Evolutionary conservation across 768 basidiomycete species (phyloP).

Genomic region (Kondoa subrosea): DNA sequence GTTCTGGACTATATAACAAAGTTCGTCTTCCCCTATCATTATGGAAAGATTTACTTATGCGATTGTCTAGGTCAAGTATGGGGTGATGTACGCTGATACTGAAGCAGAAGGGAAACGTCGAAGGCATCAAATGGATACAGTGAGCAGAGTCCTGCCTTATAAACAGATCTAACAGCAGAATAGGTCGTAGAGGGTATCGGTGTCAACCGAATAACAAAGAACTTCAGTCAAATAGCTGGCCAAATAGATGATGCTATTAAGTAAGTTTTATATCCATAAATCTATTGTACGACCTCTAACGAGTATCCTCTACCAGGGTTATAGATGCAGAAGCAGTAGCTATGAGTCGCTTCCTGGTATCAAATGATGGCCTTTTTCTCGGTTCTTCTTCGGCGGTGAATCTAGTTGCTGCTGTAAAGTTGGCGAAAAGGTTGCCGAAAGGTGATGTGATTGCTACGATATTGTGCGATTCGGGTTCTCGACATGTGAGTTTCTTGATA

Average conservation of each 20-base stretch:
- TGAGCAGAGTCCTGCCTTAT: slow-evolving; percentile 45
- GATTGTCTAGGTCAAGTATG: slow-evolving; percentile 48
- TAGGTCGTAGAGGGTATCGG: slow-evolving; percentile 44
- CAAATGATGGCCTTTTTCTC: slow-evolving; percentile 78
- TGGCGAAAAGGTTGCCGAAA: slow-evolving; percentile 47
- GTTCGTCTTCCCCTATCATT: slow-evolving; percentile 32
- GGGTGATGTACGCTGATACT: slow-evolving; percentile 84
- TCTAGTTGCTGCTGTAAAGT: slow-evolving; percentile 71
- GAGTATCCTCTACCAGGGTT: slow-evolving; percentile 41
- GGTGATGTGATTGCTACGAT: slow-evolving; percentile 69
- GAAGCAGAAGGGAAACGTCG: slow-evolving; percentile 88
- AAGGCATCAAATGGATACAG: slow-evolving; percentile 83
- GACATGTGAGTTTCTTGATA: slow-evolving; percentile 38
- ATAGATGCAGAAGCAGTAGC: slow-evolving; percentile 84
- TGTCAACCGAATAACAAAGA: slow-evolving; percentile 80
- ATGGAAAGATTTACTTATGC: not conserved
- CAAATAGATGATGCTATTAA: slow-evolving; percentile 79
- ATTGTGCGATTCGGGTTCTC: slow-evolving; percentile 71
- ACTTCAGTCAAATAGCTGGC: slow-evolving; percentile 67
- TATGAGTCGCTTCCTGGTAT: slow-evolving; percentile 85
- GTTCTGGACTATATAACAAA: slow-evolving; percentile 89
- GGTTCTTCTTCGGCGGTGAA: slow-evolving; percentile 96
- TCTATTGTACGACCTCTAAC: not conserved
- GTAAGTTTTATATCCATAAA: slow-evolving; percentile 32
- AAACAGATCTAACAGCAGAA: slow-evolving; percentile 19